Conservation (phyloP, 2,329 filamentous ascomycete species). For the Ophiosphaerella narmari region DNA sequence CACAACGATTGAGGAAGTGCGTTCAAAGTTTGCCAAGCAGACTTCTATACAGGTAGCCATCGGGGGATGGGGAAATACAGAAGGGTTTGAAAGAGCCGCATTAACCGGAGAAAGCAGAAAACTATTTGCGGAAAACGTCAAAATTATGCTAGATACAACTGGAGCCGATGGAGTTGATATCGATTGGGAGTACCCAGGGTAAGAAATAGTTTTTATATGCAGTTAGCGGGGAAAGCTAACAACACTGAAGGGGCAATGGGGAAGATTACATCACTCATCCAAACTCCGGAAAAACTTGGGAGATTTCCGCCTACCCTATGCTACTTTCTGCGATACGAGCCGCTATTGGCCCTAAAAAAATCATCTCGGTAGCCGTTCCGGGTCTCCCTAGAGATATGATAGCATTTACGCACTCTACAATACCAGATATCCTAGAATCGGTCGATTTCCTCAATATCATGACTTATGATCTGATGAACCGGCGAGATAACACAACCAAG, state of each 20-base stretch:
- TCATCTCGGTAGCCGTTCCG: constrained; percentile 70
- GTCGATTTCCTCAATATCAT: constrained; percentile 74
- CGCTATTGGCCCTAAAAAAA: constrained; percentile 60
- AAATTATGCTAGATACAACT: constrained; percentile 60
- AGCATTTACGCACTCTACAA: constrained; percentile 62
- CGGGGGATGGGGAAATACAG: constrained; percentile 73
- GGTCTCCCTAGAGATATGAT: constrained; percentile 68
- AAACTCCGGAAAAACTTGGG: constrained; percentile 62
- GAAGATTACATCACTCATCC: constrained; percentile 67
- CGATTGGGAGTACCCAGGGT: constrained; percentile 66
- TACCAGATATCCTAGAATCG: constrained; percentile 61
- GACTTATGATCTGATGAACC: constrained; percentile 73
- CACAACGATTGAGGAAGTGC: constrained; percentile 26
- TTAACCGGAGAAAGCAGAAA: constrained; percentile 53
- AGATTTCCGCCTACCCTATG: constrained; percentile 66
- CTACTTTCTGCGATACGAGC: constrained; percentile 65
- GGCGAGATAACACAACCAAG: constrained; percentile 65
- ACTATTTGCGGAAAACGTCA: constrained; percentile 67
- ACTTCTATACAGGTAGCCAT: constrained; percentile 63
- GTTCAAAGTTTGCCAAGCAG: constrained; percentile 50
- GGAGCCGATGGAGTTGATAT: constrained; percentile 69
- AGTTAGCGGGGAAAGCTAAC: neutral
- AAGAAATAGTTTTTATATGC: constrained; percentile 1
- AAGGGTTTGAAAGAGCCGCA: constrained; percentile 65
- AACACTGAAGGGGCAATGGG: constrained; percentile 62